Evolutionary conservation across 257 asterid genomes (phyloP), one percentile per base, ranked within the genome.

Genomic region (Buddleja alternifolia): DNA sequence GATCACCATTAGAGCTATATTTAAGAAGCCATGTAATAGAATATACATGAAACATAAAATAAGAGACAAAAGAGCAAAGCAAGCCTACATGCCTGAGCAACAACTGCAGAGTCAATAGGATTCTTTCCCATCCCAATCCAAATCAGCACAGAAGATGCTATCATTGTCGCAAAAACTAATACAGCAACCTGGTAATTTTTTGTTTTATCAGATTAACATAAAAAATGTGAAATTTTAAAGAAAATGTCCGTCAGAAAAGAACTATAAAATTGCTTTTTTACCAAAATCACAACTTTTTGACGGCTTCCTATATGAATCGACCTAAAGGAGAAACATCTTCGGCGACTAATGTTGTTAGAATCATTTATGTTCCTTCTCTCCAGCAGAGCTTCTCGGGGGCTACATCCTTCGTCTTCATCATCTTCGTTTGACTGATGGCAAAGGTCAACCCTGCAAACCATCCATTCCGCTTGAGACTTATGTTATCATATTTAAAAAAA

Each of bases 361-460:
- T 69, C 75, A 52, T 83, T 76, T 76, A 70, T 78, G 70, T 79
- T 75, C 60, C 44, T 68, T 84, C 87, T 90, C 45, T 87, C 95
- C 73, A 93, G 79, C 75, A 93, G 80, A 15, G 85, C 79, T 76
- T 85, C 97, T 46, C 23, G 84, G 23, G 95, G 78, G 78, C 76
- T 74, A 71, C 72, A 80, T 50, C 70, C 94, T 3, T 88, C 97
- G 50, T 93, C 99, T 47, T 93, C 99, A 48, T 93, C 97, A 7
- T 88, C 98, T 10, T 87, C 96, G 50, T 79, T 83, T 67, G 93
- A 70, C 76, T 88, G 95, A 84, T 93, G 99, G 74, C 97, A 90
- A 63, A 93, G 96, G 81, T 93, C 99, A 66, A 93, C 96, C 99
- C 99, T 93, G 85, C 60, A 84, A 83, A 75, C 61, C 73, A 78